phyloP scores from a whole-genome alignment of 179 eudicot species.

The Sideroxylon spinosum region DNA sequence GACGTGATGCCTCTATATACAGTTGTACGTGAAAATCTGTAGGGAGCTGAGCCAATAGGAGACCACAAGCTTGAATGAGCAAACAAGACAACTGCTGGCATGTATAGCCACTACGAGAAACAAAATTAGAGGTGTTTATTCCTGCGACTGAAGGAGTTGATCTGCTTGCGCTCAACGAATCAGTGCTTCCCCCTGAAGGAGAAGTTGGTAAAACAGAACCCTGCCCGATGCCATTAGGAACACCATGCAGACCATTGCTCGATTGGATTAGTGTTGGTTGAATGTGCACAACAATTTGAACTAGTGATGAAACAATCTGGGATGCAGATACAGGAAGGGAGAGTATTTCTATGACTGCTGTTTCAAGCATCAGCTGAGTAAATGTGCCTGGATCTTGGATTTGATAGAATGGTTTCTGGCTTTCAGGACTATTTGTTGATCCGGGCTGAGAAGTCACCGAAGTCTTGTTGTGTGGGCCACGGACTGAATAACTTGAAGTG shows the following conservation, averaged over 20 bases:
- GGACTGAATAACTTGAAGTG: slow-evolving; percentile 36
- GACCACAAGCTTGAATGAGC: slow-evolving; percentile 96
- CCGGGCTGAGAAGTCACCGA: slow-evolving; percentile 55
- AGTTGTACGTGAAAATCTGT: slow-evolving; percentile 83
- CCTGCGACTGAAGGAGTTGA: slow-evolving; percentile 63
- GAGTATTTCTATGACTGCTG: slow-evolving; percentile 89
- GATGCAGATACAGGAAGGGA: slow-evolving; percentile 84
- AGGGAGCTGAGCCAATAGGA: slow-evolving; percentile 91
- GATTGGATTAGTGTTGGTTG: slow-evolving; percentile 91
- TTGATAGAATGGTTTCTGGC: slow-evolving; percentile 88
- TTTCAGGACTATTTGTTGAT: slow-evolving; percentile 48
- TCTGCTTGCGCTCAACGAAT: slow-evolving; percentile 78
- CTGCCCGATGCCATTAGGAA: slow-evolving; percentile 50
- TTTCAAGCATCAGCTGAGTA: slow-evolving; percentile 90
- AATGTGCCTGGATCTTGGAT: slow-evolving; percentile 94
- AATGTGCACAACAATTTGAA: slow-evolving; percentile 79
- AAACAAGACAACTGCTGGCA: slow-evolving; percentile 92
- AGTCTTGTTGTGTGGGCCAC: slow-evolving; percentile 48
- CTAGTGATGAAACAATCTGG: slow-evolving; percentile 75
- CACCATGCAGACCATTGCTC: slow-evolving; percentile 68
- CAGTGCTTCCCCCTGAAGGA: slow-evolving; percentile 97
- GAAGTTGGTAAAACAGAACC: slow-evolving; percentile 84
- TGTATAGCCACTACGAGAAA: slow-evolving; percentile 88
- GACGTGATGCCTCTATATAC: slow-evolving; percentile 74
- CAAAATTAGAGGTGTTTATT: slow-evolving; percentile 59